Conservation (phyloP, 1,284 basidiomycete genomes). For the Ustilago xerochloae region DNA sequence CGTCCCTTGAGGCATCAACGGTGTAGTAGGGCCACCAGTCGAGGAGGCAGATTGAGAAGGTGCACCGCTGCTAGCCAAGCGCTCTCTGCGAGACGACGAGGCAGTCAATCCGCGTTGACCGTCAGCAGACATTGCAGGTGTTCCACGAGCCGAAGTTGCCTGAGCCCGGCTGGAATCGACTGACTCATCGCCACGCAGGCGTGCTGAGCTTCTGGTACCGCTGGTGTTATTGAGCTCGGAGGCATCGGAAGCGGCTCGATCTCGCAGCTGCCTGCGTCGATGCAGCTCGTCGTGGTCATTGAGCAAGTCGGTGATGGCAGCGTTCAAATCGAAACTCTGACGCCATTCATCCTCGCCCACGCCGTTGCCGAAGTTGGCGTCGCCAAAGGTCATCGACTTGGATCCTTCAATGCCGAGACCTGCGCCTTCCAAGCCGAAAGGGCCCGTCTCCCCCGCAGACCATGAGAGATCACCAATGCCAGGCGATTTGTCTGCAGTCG, state of each 20-base stretch:
- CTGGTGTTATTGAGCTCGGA: slow-evolving; percentile 10
- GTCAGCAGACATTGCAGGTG: background rate
- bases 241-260: slow-evolving; percentile 29
- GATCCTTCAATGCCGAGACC: slow-evolving; percentile 20
- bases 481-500: slow-evolving; percentile 32
- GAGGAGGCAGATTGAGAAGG: slow-evolving; percentile 5
- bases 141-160: slow-evolving; percentile 1
- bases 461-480: slow-evolving; percentile 59
- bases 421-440: slow-evolving; percentile 40
- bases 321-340: slow-evolving; percentile 60
- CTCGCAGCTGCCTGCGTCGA: slow-evolving; percentile 39
- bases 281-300: slow-evolving; percentile 55
- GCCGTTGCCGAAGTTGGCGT: slow-evolving; percentile 32
- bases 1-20: slow-evolving; percentile 10
- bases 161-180: background rate
- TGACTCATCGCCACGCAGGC: slow-evolving; percentile 17
- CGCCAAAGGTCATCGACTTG: slow-evolving; percentile 38
- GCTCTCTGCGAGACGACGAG: slow-evolving; percentile 22
- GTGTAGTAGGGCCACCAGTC: background rate
- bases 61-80: slow-evolving; percentile 22
- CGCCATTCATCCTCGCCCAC: slow-evolving; percentile 42
- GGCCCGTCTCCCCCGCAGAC: slow-evolving; percentile 61
- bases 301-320: slow-evolving; percentile 60
- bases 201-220: slow-evolving; percentile 6
- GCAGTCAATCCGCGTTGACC: slow-evolving; percentile 7